Evolutionary conservation across 306 rosid genomes (phyloP).

Genomic region (Prunus mira): DNA sequence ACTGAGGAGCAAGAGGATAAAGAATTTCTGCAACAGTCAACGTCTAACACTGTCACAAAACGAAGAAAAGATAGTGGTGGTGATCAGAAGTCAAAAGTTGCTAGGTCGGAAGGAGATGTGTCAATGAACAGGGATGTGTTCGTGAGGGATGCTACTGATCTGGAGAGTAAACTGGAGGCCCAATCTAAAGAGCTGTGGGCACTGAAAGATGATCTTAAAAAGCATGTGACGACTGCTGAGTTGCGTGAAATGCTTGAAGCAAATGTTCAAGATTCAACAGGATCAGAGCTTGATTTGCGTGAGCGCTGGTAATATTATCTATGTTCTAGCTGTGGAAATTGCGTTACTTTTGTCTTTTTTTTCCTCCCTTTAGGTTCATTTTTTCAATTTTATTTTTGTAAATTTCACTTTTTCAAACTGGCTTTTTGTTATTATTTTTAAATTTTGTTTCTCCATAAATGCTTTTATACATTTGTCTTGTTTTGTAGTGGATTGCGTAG

Average conservation of each 20-base stretch:
- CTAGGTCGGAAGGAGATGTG: conserved; percentile 55
- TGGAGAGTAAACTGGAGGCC: conserved; percentile 58
- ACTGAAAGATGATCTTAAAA: conserved; percentile 83
- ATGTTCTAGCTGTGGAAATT: background rate
- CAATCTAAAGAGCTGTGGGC: conserved; percentile 83
- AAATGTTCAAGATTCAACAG: conserved; percentile 70
- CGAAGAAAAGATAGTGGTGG: conserved; percentile 50
- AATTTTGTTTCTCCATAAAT: background rate
- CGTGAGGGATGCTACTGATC: conserved; percentile 31
- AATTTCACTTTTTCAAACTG: background rate
- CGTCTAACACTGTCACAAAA: conserved; percentile 61
- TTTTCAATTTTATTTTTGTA: background rate
- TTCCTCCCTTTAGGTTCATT: conserved; percentile 2
- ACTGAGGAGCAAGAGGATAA: conserved; percentile 40
- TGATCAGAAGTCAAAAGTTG: conserved; percentile 60
- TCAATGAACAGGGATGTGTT: conserved; percentile 45
- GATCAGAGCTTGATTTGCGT: conserved; percentile 94
- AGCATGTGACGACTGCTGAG: conserved; percentile 64
- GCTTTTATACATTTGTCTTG: background rate
- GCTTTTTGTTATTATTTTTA: background rate
- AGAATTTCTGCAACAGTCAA: conserved; percentile 24
- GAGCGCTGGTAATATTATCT: conserved; percentile 73
- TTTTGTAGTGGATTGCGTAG: background rate
- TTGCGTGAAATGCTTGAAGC: conserved; percentile 78
- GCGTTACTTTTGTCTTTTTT: background rate